Evolutionary conservation across 2,329 filamentous ascomycete species (phyloP).

Genomic region (Chrysoporthe cubensis): DNA sequence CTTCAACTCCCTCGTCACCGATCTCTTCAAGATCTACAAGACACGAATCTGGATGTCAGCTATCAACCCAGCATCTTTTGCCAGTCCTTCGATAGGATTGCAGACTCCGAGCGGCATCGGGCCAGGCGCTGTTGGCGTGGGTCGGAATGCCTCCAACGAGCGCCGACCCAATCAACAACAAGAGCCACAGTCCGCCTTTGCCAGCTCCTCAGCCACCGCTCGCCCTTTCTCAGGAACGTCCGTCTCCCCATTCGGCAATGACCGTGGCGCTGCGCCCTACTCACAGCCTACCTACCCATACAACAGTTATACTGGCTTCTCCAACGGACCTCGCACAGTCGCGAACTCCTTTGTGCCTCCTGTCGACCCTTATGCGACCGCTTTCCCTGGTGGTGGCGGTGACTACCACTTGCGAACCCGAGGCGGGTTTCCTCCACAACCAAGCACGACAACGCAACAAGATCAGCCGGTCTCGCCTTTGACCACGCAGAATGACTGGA

Average conservation of each 20-base stretch:
- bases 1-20: constrained; percentile 96
- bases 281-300: constrained; percentile 45
- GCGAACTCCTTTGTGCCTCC: constrained; percentile 45
- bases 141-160: constrained; percentile 50
- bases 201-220: constrained; percentile 41
- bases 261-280: constrained; percentile 47
- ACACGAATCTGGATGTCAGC: constrained; percentile 99
- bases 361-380: constrained; percentile 47
- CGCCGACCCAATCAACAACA: constrained; percentile 54
- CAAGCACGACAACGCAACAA: constrained; percentile 39
- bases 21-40: constrained; percentile 99
- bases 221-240: constrained; percentile 50
- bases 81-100: constrained; percentile 73
- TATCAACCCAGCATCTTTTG: constrained; percentile 96
- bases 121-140: constrained; percentile 66
- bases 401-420: constrained; percentile 50
- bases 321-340: constrained; percentile 43
- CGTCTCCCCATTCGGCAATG: constrained; percentile 45
- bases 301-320: constrained; percentile 50
- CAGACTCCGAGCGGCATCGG: constrained; percentile 70
- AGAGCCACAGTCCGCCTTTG: constrained; percentile 45
- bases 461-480: constrained; percentile 48
- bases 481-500: constrained; percentile 61
- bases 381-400: constrained; percentile 41
- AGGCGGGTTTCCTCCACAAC: constrained; percentile 50